phyloP scores from a whole-genome alignment of 805 yeast genomes.

The Wickerhamomyces silvicola region DNA sequence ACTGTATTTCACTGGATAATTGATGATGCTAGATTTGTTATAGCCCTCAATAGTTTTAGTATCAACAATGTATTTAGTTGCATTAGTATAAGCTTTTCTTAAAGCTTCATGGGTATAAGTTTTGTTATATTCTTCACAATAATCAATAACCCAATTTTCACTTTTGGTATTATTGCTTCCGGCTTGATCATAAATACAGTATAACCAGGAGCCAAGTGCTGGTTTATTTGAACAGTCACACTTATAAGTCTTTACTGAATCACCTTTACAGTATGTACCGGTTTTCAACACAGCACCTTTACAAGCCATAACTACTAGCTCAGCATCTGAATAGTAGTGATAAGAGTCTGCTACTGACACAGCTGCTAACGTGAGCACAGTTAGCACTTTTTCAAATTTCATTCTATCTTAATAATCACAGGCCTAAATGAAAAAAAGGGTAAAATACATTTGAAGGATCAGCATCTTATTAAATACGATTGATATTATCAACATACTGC shows the following conservation, averaged over 20 bases:
- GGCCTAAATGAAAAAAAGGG: too few species aligned
- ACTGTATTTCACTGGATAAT: conserved; percentile 31
- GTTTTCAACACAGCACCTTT: conserved; percentile 17
- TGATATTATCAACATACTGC: too few species aligned
- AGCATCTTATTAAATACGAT: too few species aligned
- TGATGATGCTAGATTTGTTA: conserved; percentile 26
- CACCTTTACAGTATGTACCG: conserved; percentile 19
- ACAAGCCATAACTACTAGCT: conserved; percentile 20
- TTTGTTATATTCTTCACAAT: conserved; percentile 17
- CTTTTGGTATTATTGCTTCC: conserved; percentile 6
- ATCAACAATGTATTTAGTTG: conserved; percentile 35
- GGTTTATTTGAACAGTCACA: conserved; percentile 23
- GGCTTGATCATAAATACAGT: conserved; percentile 22
- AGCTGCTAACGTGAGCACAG: background rate
- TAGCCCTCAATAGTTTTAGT: conserved; percentile 27
- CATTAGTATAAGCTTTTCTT: conserved; percentile 34
- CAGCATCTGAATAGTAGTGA: conserved; percentile 16
- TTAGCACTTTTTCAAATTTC: background rate
- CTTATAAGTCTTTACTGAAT: conserved; percentile 13
- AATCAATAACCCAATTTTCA: conserved; percentile 20
- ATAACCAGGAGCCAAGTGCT: conserved; percentile 25
- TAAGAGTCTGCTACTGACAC: conserved; percentile 4
- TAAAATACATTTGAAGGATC: too few species aligned
- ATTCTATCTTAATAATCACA: conserved; percentile 4
- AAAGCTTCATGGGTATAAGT: conserved; percentile 30